These are phyloP conservation scores for Chrysanthemum seticuspe DNA, from an alignment of 129 eudicot genomes.

Conservation along the genomic window DNA sequence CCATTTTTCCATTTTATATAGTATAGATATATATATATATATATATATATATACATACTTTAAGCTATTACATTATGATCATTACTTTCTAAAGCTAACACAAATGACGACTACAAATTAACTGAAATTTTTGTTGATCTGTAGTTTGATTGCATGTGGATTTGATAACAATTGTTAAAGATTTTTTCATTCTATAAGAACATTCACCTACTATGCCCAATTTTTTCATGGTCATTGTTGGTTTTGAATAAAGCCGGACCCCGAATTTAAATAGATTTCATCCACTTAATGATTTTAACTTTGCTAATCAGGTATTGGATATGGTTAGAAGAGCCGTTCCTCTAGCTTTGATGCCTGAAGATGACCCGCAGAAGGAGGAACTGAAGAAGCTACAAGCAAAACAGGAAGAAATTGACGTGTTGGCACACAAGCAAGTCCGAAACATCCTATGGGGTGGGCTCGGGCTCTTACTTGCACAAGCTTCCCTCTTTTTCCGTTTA, in stretches of 20 bases:
- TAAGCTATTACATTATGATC: too few species aligned
- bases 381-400: constrained; percentile 52
- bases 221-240: neutral
- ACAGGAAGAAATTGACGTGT: constrained; percentile 56
- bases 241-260: too few species aligned
- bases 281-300: neutral
- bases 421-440: constrained; percentile 80
- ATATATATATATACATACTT: too few species aligned
- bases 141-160: neutral
- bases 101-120: too few species aligned
- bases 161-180: neutral
- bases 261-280: neutral
- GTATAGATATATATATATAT: too few species aligned
- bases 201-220: neutral
- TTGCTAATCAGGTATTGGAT: constrained; percentile 61
- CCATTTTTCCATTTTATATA: too few species aligned
- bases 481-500: constrained; percentile 81
- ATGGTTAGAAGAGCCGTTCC: constrained; percentile 76
- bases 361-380: constrained; percentile 61
- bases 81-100: too few species aligned
- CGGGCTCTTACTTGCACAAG: constrained; percentile 51
- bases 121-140: neutral
- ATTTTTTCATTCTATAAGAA: neutral
- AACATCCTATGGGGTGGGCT: constrained; percentile 72
- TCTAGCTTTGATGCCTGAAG: constrained; percentile 56